phyloP scores from a whole-genome alignment of 805 yeast genomes.

The Kuraishia ogatae region DNA sequence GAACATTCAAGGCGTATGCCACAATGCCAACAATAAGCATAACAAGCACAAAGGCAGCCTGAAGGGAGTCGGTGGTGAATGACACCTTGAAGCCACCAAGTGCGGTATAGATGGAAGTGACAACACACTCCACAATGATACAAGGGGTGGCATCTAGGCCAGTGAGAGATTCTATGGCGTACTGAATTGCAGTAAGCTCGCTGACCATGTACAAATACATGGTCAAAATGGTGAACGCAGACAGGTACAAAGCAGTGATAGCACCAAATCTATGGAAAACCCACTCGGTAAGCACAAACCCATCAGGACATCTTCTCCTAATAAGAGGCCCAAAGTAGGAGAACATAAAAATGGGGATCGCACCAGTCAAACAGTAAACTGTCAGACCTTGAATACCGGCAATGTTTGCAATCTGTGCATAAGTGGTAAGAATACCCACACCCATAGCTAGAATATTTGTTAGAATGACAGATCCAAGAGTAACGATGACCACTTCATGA shows the following conservation, averaged over 20 bases:
- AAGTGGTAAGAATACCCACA: conserved; percentile 79
- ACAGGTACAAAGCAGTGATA: conserved; percentile 62
- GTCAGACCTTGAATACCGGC: conserved; percentile 84
- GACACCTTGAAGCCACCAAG: conserved; percentile 88
- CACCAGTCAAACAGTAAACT: conserved; percentile 72
- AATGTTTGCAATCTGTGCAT: conserved; percentile 76
- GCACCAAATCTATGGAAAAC: conserved; percentile 76
- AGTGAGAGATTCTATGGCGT: conserved; percentile 70
- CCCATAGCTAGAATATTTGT: conserved; percentile 54
- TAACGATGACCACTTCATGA: not conserved
- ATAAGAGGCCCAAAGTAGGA: conserved; percentile 77
- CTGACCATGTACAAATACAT: conserved; percentile 82
- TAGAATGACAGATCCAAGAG: not conserved
- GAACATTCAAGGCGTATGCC: conserved; percentile 69
- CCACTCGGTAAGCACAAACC: conserved; percentile 92
- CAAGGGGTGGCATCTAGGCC: conserved; percentile 74
- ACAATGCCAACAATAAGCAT: conserved; percentile 62
- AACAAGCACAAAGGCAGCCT: conserved; percentile 64
- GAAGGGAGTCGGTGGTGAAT: conserved; percentile 79
- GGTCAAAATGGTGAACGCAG: conserved; percentile 77
- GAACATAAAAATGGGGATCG: conserved; percentile 80
- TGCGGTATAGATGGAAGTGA: conserved; percentile 79
- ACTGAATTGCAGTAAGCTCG: conserved; percentile 73
- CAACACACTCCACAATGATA: conserved; percentile 76
- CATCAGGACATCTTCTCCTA: conserved; percentile 74